These are phyloP conservation scores for Phytophthora idaei DNA, from an alignment of 352 stramenopile species.

Conservation along the genomic window DNA sequence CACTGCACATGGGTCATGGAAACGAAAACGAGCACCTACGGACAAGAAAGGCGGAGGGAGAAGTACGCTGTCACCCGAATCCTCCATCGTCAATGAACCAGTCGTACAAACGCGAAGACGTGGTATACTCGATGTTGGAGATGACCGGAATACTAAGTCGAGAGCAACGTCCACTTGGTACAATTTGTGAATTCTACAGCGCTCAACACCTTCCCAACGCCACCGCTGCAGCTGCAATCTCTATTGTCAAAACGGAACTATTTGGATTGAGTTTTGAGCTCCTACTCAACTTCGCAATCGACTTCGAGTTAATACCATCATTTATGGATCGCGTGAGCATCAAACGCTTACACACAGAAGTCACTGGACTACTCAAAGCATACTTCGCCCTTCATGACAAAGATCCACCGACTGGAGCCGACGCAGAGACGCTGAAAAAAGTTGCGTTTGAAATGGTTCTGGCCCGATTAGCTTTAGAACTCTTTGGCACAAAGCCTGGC, in stretches of 20 bases:
- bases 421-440: constrained; percentile 76
- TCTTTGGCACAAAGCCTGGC: constrained; percentile 63
- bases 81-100: constrained; percentile 23
- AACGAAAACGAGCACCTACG: constrained; percentile 21
- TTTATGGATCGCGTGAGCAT: constrained; percentile 83
- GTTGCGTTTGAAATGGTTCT: constrained; percentile 71
- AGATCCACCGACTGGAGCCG: constrained; percentile 45
- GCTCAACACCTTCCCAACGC: constrained; percentile 46
- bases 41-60: constrained; percentile 3
- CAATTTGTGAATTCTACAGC: constrained; percentile 83
- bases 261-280: constrained; percentile 69
- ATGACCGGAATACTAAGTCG: constrained; percentile 70
- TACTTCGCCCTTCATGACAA: constrained; percentile 69
- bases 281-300: constrained; percentile 73
- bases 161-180: constrained; percentile 67
- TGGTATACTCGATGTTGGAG: constrained; percentile 80
- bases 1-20: constrained; percentile 47
- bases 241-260: constrained; percentile 48
- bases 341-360: constrained; percentile 72
- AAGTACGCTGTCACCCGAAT: constrained; percentile 29
- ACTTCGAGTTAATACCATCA: constrained; percentile 81
- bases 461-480: constrained; percentile 66
- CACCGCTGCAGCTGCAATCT: constrained; percentile 15
- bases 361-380: constrained; percentile 60
- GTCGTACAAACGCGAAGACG: constrained; percentile 52